These are phyloP conservation scores for Aspergillus nomiae DNA, from an alignment of 2,329 filamentous ascomycete species.

Conservation along the genomic window DNA sequence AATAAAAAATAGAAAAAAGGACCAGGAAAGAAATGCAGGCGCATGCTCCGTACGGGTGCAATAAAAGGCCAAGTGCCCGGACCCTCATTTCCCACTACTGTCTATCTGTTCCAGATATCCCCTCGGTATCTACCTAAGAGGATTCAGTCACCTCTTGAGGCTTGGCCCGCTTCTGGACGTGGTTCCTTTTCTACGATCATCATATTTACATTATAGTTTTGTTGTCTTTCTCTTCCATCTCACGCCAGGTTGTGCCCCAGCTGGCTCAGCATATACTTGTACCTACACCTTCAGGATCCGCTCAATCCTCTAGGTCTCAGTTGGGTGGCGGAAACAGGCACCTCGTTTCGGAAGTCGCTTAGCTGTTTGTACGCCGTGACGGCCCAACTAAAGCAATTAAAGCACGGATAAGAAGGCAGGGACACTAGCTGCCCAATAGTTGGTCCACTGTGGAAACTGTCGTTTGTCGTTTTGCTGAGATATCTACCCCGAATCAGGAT, in stretches of 20 bases:
- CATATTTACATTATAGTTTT: neutral
- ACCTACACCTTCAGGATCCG: neutral
- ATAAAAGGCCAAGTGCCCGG: neutral
- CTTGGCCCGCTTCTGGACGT: neutral
- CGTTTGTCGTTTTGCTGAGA: constrained; percentile 1
- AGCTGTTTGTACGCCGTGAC: constrained; percentile 4
- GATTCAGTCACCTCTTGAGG: neutral
- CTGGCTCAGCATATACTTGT: neutral
- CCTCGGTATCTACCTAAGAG: neutral
- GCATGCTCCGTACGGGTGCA: neutral
- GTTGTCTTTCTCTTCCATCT: neutral
- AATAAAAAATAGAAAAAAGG: neutral
- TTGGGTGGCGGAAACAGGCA: constrained; percentile 9
- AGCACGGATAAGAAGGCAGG: neutral
- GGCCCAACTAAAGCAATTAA: constrained; percentile 1
- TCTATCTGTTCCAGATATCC: constrained; percentile 1
- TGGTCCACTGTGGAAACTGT: neutral
- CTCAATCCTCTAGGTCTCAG: constrained; percentile 1
- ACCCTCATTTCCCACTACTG: neutral
- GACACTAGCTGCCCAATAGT: neutral
- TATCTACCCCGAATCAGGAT: neutral
- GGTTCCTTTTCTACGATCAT: neutral
- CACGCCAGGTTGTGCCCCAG: neutral
- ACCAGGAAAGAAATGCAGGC: neutral
- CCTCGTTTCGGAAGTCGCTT: constrained; percentile 7